Evolutionary conservation across 2,329 filamentous ascomycete genomes (phyloP), one percentile per base, ranked within the genome.

Genomic region (Colletotrichum tanaceti): DNA sequence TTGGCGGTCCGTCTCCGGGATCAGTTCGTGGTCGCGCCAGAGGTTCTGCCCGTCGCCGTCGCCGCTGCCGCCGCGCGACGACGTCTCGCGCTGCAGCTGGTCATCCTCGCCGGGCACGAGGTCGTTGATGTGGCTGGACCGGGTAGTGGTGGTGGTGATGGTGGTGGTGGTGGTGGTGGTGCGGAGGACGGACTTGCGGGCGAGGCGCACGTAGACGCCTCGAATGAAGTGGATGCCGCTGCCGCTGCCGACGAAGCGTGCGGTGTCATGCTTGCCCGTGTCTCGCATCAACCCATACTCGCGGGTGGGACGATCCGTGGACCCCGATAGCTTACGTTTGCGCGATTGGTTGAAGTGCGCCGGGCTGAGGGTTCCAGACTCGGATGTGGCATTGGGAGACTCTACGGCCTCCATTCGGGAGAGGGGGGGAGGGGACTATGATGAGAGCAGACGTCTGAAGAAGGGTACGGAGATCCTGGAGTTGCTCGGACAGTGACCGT

Each of bases 161-260:
- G n/a, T 28, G 28, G 28, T 7, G 6, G 28, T 7, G 28, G 28
- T 9, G 28, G 28, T 9, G 28, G 28, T 28, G 28, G 62, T 67
- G 22, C 70, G 52, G 3, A 67, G 54, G 10, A 70, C 70, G 4
- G 72, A 73, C 39, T 70, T 70, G 41, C 72, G 77, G 2, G 81
- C 76, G 38, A 88, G 79, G 1, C 84, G 81, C 39, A 82, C 76
- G 49, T 87, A 86, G 1, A 88, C 86, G 22, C 83, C 83, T 6
- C 85, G 82, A 41, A 88, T 85, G 72, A 88, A 88, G 72, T 87
- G 82, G n/a, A 88, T 87, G 1, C 86, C 86, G 68, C 86, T 87
- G 18, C 84, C 84, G 58, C 85, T 87, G 4, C 86, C 86, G 5
- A 88, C 81, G 63, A 89, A 89, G 0, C 83, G 85, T 16, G 85